Evolutionary conservation across 192 early-diverging fungal species (phyloP).

Genomic region (Oehlia diaphana): DNA sequence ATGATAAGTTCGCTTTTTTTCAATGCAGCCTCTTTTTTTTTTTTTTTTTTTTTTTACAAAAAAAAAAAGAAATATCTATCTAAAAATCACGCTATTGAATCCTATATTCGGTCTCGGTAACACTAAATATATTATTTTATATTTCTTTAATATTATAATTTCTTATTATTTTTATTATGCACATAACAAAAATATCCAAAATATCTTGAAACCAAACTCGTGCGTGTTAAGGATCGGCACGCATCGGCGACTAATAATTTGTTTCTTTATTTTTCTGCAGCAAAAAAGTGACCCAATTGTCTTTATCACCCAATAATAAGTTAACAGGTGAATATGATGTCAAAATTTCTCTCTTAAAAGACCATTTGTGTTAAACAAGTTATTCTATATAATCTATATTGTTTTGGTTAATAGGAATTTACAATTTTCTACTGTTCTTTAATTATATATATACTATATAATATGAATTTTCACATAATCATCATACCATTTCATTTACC

Average conservation of each 20-base stretch:
- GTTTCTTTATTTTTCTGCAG: neutral
- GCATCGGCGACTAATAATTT: neutral
- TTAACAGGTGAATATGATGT: neutral
- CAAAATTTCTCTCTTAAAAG: neutral
- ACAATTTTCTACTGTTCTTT: too few species aligned
- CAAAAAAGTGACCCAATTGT: neutral
- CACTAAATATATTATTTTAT: too few species aligned
- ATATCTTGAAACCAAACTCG: neutral
- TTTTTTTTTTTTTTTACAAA: too few species aligned
- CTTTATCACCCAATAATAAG: neutral
- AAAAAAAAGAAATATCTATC: too few species aligned
- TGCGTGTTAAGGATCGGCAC: neutral
- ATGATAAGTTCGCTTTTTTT: too few species aligned
- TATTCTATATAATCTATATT: neutral
- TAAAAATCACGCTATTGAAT: too few species aligned
- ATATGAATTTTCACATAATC: too few species aligned
- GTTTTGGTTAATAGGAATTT: neutral
- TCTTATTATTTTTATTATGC: neutral
- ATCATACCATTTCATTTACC: too few species aligned
- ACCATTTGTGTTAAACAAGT: neutral
- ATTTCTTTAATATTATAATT: neutral
- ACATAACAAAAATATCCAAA: neutral
- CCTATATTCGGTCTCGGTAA: too few species aligned
- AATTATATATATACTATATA: too few species aligned
- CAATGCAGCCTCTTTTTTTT: too few species aligned